Base-by-base conservation (phyloP, 2,329 filamentous ascomycete species). In the Nothomitra cinnamomea region DNA sequence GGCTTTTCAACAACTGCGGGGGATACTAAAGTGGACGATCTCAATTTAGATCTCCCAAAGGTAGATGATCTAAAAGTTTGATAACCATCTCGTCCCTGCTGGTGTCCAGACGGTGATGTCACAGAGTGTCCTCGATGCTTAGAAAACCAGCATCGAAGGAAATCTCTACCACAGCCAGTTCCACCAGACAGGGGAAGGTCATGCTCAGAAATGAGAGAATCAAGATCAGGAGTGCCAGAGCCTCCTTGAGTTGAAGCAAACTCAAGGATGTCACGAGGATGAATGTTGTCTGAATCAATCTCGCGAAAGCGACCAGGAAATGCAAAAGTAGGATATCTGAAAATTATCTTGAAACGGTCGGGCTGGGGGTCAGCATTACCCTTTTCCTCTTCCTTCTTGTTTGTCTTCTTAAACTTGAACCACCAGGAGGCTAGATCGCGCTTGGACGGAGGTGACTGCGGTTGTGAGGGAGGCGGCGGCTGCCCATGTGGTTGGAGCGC, bases 401-500 rank as follows among this genome's bases (percentile, higher is more conserved):
- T 71, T 58, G 74, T 75, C 53, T 85, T 78, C 70, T 92, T 92
- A 71, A 98, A 96, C 62, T 83, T 82, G 69, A 88, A 95, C 92
- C 92, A 96, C 92, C 92, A 98, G 56, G 86, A 94, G 61, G 88
- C 85, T 61, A 96, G 74, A 66, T 95, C 88, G 66, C 87, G 81
- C 71, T 85, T 94, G 59, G 81, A 87, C 28, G 87, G 87, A 54
- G 85, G 86, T 42, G 86, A 87, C 68, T 55, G 65, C 75, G 65
- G 65, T 49, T 35, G 45, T 15, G 45, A 49, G 8, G 24, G 45
- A 49, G 25, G 74, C 62, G 68, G 70, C 67, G 64, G 67, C 55
- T 69, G 66, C 58, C 61, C 65, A 62, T 64, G 69, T 49, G 25
- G 52, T 55, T 13, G 57, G 55, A 42, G 51, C 43, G 43, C 52